phyloP scores from a whole-genome alignment of 2,329 filamentous ascomycete species.

The Calonectria multiphialidica region DNA sequence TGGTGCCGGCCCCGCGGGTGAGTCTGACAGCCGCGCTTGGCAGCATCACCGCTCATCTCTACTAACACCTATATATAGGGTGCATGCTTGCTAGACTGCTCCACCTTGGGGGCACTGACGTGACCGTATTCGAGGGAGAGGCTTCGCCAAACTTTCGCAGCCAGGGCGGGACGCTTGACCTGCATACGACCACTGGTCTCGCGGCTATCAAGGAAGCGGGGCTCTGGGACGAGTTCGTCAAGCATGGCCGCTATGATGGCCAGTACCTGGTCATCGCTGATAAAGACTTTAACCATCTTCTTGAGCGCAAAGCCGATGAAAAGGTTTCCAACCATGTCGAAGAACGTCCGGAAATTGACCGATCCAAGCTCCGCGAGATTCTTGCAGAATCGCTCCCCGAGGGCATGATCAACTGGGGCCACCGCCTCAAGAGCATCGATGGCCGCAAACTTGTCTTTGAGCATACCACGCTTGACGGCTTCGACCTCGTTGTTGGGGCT shows the following conservation, averaged over 20 bases:
- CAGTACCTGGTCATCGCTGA: conserved; percentile 63
- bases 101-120: conserved; percentile 56
- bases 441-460: conserved; percentile 53
- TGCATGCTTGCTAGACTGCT: conserved; percentile 61
- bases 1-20: conserved; percentile 46
- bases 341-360: conserved; percentile 67
- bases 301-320: conserved; percentile 42
- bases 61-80: conserved; percentile 25
- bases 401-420: conserved; percentile 60
- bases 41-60: background rate
- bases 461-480: conserved; percentile 49
- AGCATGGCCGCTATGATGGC: conserved; percentile 63
- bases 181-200: conserved; percentile 65
- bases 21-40: background rate
- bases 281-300: conserved; percentile 50
- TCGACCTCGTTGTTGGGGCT: conserved; percentile 53
- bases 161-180: conserved; percentile 67
- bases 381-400: conserved; percentile 59
- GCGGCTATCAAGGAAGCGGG: conserved; percentile 62
- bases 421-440: conserved; percentile 55
- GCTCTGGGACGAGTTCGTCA: conserved; percentile 62
- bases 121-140: conserved; percentile 65
- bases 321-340: conserved; percentile 39
- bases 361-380: conserved; percentile 56
- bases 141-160: conserved; percentile 55